Evolutionary conservation across 1,284 basidiomycete species (phyloP), one percentile per base, ranked within the genome.

Genomic region (Pascua sp.): DNA sequence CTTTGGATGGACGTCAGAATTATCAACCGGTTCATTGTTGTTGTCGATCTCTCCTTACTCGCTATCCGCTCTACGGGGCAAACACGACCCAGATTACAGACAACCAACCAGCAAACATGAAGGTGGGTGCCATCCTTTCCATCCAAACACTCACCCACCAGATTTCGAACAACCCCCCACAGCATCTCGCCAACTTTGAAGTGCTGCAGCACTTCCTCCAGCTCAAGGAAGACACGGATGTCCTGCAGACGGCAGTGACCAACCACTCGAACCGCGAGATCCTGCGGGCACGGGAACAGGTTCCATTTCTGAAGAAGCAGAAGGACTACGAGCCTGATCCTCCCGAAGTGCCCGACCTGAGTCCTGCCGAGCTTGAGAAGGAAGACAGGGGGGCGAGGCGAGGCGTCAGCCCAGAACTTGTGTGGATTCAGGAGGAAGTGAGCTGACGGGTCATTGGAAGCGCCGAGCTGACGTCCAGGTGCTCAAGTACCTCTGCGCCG

Each of bases 121-220:
- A 63, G 58, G 61, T 57, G 45, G 18, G 57, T 36, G 11, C 18
- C 8, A n/a, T n/a, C n/a, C n/a, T n/a, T n/a, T 11, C 24, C 7
- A 8, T 3, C 17, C 8, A 11, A 12, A 10, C 9, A n/a, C 36
- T 42, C 15, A 4, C 16, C 41, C 32, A 24, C 5, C 67, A 92
- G 88, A 85, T 96, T 58, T 69, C 94, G 56, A 86, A 88, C 61
- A 76, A 86, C 16, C 84, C 89, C 42, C 83, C 90, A 7, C 88
- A 89, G 10, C 84, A 93, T 55, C 82, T 94, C 11, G 87, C 89
- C 44, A 92, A 94, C 78, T 86, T 82, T 68, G 93, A 97, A 77
- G 91, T 96, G 61, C 81, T 95, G 44, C 72, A 82, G 16, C 83
- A 93, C 57, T 84, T 96, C 55, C 82, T 85, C 45, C 85, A 88